These are phyloP conservation scores for Pholiota molesta DNA, from an alignment of 768 basidiomycete genomes.

Conservation along the genomic window DNA sequence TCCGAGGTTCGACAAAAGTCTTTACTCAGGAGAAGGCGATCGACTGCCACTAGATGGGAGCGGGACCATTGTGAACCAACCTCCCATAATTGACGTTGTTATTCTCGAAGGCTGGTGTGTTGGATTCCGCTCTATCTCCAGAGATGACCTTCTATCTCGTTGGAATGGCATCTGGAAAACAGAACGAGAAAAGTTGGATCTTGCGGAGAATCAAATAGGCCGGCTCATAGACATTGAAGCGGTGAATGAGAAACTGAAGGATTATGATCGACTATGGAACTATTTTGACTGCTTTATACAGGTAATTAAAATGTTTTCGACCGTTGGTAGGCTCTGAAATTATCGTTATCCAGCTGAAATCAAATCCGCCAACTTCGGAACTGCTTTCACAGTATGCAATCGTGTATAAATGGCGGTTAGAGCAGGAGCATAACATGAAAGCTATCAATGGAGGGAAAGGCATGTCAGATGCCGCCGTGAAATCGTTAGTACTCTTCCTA, in stretches of 20 bases:
- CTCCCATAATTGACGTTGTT: constrained; percentile 66
- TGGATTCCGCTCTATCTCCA: constrained; percentile 73
- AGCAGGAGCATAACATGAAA: constrained; percentile 94
- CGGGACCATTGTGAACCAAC: constrained; percentile 45
- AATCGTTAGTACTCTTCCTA: constrained; percentile 51
- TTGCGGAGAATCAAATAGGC: constrained; percentile 39
- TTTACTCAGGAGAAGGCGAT: constrained; percentile 83
- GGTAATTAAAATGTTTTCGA: constrained; percentile 41
- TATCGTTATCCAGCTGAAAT: constrained; percentile 30
- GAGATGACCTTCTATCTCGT: constrained; percentile 50
- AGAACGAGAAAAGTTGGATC: constrained; percentile 37
- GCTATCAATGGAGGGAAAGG: constrained; percentile 80
- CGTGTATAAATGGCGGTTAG: constrained; percentile 85
- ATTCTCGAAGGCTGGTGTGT: constrained; percentile 97
- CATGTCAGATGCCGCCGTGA: constrained; percentile 81
- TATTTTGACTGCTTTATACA: constrained; percentile 77
- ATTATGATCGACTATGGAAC: constrained; percentile 71
- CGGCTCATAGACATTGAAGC: constrained; percentile 57
- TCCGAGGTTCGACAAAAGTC: constrained; percentile 88
- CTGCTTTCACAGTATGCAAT: constrained; percentile 43
- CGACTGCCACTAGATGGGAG: constrained; percentile 50
- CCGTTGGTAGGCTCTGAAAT: neutral
- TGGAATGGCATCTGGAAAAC: constrained; percentile 53
- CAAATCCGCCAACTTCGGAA: constrained; percentile 26
- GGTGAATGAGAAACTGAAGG: constrained; percentile 62